A percentile compares a stretch with the other conserved stretches of the same genome.
Evolutionary conservation across 2,329 filamentous ascomycete genomes (phyloP).

Genomic region (Fusarium napiforme): DNA sequence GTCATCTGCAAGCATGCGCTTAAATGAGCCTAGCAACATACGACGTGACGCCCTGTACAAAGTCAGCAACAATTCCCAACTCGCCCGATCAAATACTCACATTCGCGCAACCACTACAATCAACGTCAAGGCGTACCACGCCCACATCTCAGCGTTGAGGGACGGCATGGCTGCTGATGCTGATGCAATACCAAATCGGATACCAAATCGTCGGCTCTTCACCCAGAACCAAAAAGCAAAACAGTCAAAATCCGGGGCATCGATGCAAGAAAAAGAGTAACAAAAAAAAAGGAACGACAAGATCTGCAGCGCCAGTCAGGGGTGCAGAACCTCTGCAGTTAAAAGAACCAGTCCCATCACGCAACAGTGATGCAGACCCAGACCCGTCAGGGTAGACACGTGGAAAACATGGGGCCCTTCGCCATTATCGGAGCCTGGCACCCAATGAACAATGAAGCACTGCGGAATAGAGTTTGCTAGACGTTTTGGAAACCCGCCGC

Average conservation of each 20-base stretch:
- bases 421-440: not conserved
- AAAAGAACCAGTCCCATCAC: not conserved
- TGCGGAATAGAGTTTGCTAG: slow-evolving; percentile 1
- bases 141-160: slow-evolving; percentile 53
- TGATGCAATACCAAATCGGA: not conserved
- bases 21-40: slow-evolving; percentile 55
- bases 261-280: not conserved
- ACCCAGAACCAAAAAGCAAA: slow-evolving; percentile 8
- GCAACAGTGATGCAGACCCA: not conserved
- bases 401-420: not conserved
- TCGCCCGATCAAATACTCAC: slow-evolving; percentile 39
- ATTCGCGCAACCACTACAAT: slow-evolving; percentile 53
- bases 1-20: slow-evolving; percentile 63
- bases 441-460: not conserved
- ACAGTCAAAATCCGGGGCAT: slow-evolving; percentile 1
- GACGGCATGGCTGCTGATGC: slow-evolving; percentile 33
- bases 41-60: slow-evolving; percentile 50
- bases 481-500: not conserved
- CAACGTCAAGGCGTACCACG: slow-evolving; percentile 54
- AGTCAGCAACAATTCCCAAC: slow-evolving; percentile 2
- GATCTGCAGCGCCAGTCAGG: slow-evolving; percentile 26
- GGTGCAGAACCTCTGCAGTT: slow-evolving; percentile 5
- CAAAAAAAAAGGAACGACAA: not conserved
- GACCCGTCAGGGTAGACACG: not conserved
- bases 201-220: not conserved